Conservation (phyloP, 1,139 yeast genomes). For the Chernovozyma aurita region DNA sequence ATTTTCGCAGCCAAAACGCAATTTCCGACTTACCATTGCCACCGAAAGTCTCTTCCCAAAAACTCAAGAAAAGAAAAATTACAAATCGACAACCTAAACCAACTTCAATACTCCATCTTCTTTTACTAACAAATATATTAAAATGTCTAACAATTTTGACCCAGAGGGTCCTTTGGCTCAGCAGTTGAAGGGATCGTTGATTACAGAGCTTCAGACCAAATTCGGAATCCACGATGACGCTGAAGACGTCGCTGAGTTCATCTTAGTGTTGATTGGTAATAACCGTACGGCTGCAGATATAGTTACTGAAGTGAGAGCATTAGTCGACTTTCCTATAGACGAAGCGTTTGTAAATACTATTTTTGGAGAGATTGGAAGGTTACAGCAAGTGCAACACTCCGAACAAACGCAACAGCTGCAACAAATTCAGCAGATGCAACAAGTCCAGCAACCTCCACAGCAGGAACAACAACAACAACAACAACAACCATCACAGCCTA, state of each 20-base stretch:
- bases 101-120: neutral
- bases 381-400: constrained; percentile 16
- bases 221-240: constrained; percentile 56
- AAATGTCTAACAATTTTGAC: constrained; percentile 19
- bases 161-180: constrained; percentile 42
- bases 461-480: constrained; percentile 6
- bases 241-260: constrained; percentile 75
- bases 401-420: constrained; percentile 2
- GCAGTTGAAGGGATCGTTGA: constrained; percentile 31
- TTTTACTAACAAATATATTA: neutral
- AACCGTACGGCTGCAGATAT: constrained; percentile 65
- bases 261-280: constrained; percentile 68
- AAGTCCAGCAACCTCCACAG: constrained; percentile 9
- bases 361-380: constrained; percentile 49
- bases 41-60: neutral
- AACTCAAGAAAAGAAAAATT: neutral
- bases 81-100: neutral
- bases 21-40: no score
- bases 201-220: constrained; percentile 33
- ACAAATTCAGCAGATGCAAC: constrained; percentile 7
- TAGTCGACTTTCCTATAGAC: constrained; percentile 63
- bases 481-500: constrained; percentile 13
- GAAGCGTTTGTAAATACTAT: constrained; percentile 46
- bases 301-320: constrained; percentile 55
- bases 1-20: no score